A percentile compares a stretch with the other conserved stretches of the same genome.
Conservation (phyloP, 2,329 filamentous ascomycete species). For the Cadophora malorum region DNA sequence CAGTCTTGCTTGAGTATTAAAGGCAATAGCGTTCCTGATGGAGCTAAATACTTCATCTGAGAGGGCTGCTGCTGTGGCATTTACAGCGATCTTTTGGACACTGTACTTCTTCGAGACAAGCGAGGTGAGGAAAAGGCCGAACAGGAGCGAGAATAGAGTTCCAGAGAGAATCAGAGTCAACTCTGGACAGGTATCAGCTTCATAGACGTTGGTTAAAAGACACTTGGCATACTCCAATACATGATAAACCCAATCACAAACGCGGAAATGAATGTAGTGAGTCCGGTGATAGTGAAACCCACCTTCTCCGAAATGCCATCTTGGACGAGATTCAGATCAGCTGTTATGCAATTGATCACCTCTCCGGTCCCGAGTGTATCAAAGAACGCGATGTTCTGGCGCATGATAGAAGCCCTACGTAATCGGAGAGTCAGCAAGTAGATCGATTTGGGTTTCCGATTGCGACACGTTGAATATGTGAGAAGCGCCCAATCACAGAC, state of each 20-base stretch:
- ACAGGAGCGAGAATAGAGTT: neutral
- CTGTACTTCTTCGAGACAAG: neutral
- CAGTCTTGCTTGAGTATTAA: neutral
- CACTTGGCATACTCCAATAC: conserved; percentile 57
- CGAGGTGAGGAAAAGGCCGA: neutral
- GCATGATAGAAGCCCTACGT: conserved; percentile 68
- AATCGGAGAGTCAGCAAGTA: neutral
- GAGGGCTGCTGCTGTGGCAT: conserved; percentile 47
- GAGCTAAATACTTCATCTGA: conserved; percentile 94
- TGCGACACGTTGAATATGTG: neutral
- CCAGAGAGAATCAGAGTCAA: neutral
- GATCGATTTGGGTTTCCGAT: too few relatives aligned
- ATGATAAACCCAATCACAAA: conserved; percentile 88
- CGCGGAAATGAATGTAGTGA: conserved; percentile 83
- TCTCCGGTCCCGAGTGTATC: conserved; percentile 90
- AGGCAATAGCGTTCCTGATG: conserved; percentile 84
- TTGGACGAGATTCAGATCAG: conserved; percentile 89
- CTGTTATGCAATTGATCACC: conserved; percentile 89
- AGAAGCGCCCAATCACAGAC: neutral
- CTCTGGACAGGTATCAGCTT: neutral
- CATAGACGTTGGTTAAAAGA: neutral
- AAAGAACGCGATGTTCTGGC: conserved; percentile 88
- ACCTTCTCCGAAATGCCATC: conserved; percentile 92
- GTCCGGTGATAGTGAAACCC: conserved; percentile 73
- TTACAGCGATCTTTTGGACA: neutral